phyloP scores from a whole-genome alignment of 768 basidiomycete species.

The Mycena galopus region DNA sequence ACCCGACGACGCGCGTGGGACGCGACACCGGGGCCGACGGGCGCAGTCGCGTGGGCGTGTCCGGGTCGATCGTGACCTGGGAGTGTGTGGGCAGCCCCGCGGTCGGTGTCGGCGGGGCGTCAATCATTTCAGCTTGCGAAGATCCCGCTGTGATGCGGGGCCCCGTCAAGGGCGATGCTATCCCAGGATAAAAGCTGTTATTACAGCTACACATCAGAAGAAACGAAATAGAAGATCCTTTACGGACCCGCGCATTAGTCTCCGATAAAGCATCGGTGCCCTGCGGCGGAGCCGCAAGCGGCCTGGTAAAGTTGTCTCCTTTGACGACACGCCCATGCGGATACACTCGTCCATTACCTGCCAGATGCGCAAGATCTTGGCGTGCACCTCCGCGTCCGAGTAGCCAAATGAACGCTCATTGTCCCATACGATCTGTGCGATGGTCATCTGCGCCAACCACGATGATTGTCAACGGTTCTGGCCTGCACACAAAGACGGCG shows the following conservation, averaged over 20 bases:
- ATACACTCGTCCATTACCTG: constrained; percentile 95
- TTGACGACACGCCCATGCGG: constrained; percentile 83
- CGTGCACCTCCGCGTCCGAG: constrained; percentile 78
- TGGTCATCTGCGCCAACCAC: constrained; percentile 92
- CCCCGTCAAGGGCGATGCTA: constrained; percentile 47
- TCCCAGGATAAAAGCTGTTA: constrained; percentile 63
- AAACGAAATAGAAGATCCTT: constrained; percentile 14
- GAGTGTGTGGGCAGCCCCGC: constrained; percentile 34
- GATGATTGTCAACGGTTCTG: constrained; percentile 6
- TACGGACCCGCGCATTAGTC: constrained; percentile 88
- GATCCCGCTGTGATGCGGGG: constrained; percentile 48
- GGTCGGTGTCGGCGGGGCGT: constrained; percentile 33
- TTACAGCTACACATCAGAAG: constrained; percentile 1
- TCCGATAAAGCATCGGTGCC: constrained; percentile 89
- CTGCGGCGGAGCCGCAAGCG: constrained; percentile 82
- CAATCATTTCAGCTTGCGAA: constrained; percentile 40
- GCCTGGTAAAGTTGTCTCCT: constrained; percentile 88
- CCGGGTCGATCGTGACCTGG: constrained; percentile 32
- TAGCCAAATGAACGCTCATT: constrained; percentile 89
- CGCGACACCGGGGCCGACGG: constrained; percentile 40
- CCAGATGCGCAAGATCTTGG: constrained; percentile 88
- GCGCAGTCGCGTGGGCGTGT: constrained; percentile 31
- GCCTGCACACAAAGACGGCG: constrained; percentile 26
- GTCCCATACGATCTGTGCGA: constrained; percentile 94
- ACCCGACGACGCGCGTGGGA: constrained; percentile 71